phyloP scores from a whole-genome alignment of 2,329 filamentous ascomycete genomes.

The Hypoxylon sp. region DNA sequence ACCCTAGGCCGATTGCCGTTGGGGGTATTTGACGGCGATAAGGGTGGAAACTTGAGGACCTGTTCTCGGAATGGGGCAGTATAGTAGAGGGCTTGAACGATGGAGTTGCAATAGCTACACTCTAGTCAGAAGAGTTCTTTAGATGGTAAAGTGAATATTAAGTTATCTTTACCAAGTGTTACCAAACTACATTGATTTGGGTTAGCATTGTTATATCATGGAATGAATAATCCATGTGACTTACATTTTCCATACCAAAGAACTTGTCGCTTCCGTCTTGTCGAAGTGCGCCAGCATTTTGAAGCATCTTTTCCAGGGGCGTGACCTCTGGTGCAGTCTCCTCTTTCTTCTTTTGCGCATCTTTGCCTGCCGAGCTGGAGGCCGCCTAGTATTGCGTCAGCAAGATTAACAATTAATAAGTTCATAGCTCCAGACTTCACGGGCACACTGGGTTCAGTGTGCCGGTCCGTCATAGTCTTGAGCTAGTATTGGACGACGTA shows the following conservation, averaged over 20 bases:
- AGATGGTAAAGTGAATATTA: slow-evolving; percentile 46
- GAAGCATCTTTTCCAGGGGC: slow-evolving; percentile 80
- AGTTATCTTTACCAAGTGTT: slow-evolving; percentile 90
- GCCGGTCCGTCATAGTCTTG: slow-evolving; percentile 1
- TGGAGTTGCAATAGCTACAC: slow-evolving; percentile 94
- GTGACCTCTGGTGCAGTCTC: slow-evolving; percentile 71
- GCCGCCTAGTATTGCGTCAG: slow-evolving; percentile 58
- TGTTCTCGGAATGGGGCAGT: slow-evolving; percentile 93
- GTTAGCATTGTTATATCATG: slow-evolving; percentile 54
- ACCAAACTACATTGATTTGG: slow-evolving; percentile 77
- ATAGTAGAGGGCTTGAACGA: slow-evolving; percentile 96
- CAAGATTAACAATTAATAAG: slow-evolving; percentile 19
- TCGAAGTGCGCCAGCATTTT: slow-evolving; percentile 83
- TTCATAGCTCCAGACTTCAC: background rate
- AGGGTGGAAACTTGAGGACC: slow-evolving; percentile 89
- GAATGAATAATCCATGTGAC: slow-evolving; percentile 25
- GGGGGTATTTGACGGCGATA: slow-evolving; percentile 77
- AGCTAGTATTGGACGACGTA: slow-evolving; percentile 56
- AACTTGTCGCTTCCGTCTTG: slow-evolving; percentile 96
- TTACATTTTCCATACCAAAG: slow-evolving; percentile 97
- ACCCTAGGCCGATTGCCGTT: slow-evolving; percentile 69
- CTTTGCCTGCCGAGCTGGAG: slow-evolving; percentile 60
- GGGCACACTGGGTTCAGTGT: background rate
- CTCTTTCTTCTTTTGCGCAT: slow-evolving; percentile 67
- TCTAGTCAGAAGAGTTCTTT: slow-evolving; percentile 47